Evolutionary conservation across 352 stramenopile genomes (phyloP).

Genomic region (Pythium sukuiense): DNA sequence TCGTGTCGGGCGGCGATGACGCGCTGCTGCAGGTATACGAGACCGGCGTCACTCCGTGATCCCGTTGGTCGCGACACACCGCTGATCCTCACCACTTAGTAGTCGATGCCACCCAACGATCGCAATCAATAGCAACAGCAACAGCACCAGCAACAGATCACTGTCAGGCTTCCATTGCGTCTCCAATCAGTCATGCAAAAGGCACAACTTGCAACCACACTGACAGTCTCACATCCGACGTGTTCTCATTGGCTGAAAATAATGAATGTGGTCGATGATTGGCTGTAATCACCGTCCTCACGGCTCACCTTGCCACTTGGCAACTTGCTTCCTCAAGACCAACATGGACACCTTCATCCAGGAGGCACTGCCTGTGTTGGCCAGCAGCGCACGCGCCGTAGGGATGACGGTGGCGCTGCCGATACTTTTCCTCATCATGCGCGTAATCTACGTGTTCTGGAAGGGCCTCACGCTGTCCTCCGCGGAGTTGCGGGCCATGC

Average conservation of each 20-base stretch:
- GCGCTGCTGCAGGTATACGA: conserved; percentile 90
- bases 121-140: not conserved
- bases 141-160: not conserved
- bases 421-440: conserved; percentile 1
- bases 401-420: not conserved
- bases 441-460: conserved; percentile 8
- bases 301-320: not conserved
- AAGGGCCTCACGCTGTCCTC: conserved; percentile 6
- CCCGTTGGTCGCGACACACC: not conserved
- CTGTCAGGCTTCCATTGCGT: not conserved
- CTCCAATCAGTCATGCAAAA: not conserved
- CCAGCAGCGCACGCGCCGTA: conserved; percentile 1
- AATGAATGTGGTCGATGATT: not conserved
- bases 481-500: not conserved
- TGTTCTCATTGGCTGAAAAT: not conserved
- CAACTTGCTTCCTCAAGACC: not conserved
- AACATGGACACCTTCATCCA: not conserved
- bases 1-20: conserved; percentile 90
- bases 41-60: conserved; percentile 40
- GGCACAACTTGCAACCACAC: no score
- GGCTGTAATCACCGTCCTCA: not conserved
- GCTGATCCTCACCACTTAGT: not conserved
- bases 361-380: conserved; percentile 7
- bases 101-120: not conserved
- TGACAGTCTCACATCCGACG: no score